A percentile compares a stretch with the other conserved stretches of the same genome.
Conservation (phyloP, 2,329 filamentous ascomycete genomes). For the Pseudocercospora eumusae region DNA sequence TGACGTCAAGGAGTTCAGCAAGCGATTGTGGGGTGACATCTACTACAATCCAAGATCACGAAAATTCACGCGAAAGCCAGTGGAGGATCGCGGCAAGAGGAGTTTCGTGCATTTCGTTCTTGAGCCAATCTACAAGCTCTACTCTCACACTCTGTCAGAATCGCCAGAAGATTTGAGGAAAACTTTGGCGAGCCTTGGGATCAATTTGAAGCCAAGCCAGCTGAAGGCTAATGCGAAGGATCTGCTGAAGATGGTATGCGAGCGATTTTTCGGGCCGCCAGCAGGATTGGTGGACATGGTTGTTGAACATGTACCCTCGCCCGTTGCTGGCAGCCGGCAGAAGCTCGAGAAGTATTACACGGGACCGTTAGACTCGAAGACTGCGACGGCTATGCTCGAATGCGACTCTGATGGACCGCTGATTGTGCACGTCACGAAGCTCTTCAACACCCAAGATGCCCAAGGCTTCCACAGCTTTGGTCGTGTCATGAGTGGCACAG, state of each 20-base stretch:
- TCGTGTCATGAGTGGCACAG: slow-evolving; percentile 88
- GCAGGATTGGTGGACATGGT: slow-evolving; percentile 96
- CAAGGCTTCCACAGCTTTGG: slow-evolving; percentile 88
- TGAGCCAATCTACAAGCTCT: slow-evolving; percentile 97
- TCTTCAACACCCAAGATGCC: slow-evolving; percentile 89
- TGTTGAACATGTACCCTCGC: slow-evolving; percentile 83
- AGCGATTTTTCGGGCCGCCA: slow-evolving; percentile 91
- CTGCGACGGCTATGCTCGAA: slow-evolving; percentile 74
- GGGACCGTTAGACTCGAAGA: slow-evolving; percentile 78
- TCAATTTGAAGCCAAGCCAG: slow-evolving; percentile 86
- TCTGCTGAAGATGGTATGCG: slow-evolving; percentile 83
- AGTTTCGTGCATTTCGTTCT: slow-evolving; percentile 94
- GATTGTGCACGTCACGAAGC: slow-evolving; percentile 88
- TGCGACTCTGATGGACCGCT: slow-evolving; percentile 90
- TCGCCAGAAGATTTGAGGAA: slow-evolving; percentile 79
- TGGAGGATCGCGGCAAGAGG: slow-evolving; percentile 77
- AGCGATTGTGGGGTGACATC: slow-evolving; percentile 90
- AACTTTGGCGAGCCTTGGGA: slow-evolving; percentile 77
- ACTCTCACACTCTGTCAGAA: slow-evolving; percentile 90
- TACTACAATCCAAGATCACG: slow-evolving; percentile 91
- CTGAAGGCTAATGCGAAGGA: slow-evolving; percentile 88
- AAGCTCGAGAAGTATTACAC: slow-evolving; percentile 88
- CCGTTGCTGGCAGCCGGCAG: slow-evolving; percentile 71
- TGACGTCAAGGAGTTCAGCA: slow-evolving; percentile 78
- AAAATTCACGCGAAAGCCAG: slow-evolving; percentile 83